A percentile compares a stretch with the other conserved stretches of the same genome.
phyloP scores from a whole-genome alignment of 805 yeast genomes.

The Sugiyamaella lignohabitans region DNA sequence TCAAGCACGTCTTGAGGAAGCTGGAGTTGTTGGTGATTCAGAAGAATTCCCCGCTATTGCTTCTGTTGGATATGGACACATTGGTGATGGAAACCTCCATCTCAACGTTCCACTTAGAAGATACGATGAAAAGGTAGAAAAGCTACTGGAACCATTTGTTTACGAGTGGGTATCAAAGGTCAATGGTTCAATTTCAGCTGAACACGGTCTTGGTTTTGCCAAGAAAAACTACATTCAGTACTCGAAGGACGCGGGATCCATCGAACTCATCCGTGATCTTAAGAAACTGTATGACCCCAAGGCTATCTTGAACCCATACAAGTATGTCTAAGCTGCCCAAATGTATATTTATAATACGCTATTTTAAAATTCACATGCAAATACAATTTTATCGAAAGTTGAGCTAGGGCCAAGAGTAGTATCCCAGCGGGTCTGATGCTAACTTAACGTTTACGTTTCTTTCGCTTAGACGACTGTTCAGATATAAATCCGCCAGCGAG shows the following conservation, averaged over 20 bases:
- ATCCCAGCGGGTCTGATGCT: no score
- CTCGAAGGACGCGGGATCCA: conserved; percentile 67
- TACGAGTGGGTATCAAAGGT: conserved; percentile 69
- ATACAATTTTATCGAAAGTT: not conserved
- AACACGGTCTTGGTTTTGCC: conserved; percentile 96
- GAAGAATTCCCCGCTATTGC: conserved; percentile 70
- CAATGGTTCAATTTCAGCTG: conserved; percentile 90
- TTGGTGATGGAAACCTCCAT: conserved; percentile 96
- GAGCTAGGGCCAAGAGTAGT: no score
- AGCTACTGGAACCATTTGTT: conserved; percentile 84
- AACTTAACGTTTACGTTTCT: no score
- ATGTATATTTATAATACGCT: conserved; percentile 2
- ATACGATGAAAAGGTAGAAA: conserved; percentile 73
- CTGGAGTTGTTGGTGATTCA: conserved; percentile 56
- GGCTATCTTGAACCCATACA: conserved; percentile 89
- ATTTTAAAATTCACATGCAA: not conserved
- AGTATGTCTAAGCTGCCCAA: conserved; percentile 53
- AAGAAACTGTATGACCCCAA: conserved; percentile 86
- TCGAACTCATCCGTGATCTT: conserved; percentile 67
- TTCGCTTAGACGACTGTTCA: not conserved
- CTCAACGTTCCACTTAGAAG: conserved; percentile 85
- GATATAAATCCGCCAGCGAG: conserved; percentile 27
- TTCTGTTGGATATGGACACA: conserved; percentile 96
- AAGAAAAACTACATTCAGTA: conserved; percentile 86
- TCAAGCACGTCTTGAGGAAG: conserved; percentile 50